Base-by-base conservation (phyloP, 129 eudicot species). In the Kitagawia praeruptora region DNA sequence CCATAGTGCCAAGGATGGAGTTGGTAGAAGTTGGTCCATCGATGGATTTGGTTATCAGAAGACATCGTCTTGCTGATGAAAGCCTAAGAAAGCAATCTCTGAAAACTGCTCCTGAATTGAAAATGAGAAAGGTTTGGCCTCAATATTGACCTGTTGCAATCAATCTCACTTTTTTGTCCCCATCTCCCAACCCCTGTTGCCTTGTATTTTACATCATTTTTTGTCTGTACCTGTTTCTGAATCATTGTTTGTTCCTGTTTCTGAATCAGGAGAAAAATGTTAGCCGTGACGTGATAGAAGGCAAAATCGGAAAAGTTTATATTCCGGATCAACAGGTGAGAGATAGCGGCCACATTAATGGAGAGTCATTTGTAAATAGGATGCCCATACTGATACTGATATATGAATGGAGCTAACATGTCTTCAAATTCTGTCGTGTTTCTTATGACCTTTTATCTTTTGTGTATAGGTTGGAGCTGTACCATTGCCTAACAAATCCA, bases 21-120 rank as follows among this genome's bases (percentile, higher is more conserved):
- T 84, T 95, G 78, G 91, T 92, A 42, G 99, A 95, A 84, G 99
- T 92, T 67, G 97, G 99, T 54, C 99, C 99, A 5, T 89, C 99
- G 18, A 95, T 95, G 99, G 99, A 95, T 88, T 84, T 95, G 89
- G 91, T 95, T 38, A 86, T 90, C 64, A 86, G 99, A 74, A 81
- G 99, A 82, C 93, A 95, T 74, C 96, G 97, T 81, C 86, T 80
- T 46, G 97, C 99, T 78, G 92, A 90, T 76, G 97, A 92, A 71
- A 81, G 92, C 64, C 45, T 95, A 67, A 85, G 77, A 85, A 95
- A 90, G 75, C 97, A 92, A 86, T 89, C 97, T 74, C 85, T 90
- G 97, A 95, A 87, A 81, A 78, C 69, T 23, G 91, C 99, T 76
- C 94, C 91, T 21, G 94, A 90, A 66, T 66, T 79, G 42, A 86